A percentile compares a stretch with the other conserved stretches of the same genome.
Conservation (phyloP, 2,329 filamentous ascomycete species). For the Magnaporthales sp. region DNA sequence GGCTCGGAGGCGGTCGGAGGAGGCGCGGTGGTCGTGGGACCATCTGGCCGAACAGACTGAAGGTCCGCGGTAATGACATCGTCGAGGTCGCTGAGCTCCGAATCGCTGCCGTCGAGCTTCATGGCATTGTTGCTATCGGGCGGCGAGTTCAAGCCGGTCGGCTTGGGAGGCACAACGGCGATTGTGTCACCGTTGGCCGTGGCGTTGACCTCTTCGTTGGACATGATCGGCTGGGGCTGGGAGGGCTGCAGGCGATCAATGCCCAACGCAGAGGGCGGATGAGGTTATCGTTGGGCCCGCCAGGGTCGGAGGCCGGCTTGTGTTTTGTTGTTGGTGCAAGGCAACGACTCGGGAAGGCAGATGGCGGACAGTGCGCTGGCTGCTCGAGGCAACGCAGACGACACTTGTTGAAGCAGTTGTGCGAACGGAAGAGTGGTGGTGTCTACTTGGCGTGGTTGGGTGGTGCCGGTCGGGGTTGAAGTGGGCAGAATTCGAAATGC, state of each 20-base stretch:
- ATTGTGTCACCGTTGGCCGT: constrained; percentile 25
- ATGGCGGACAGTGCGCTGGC: not conserved
- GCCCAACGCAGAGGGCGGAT: constrained; percentile 5
- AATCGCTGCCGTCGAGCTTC: constrained; percentile 53
- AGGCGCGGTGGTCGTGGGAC: constrained; percentile 7
- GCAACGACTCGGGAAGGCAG: not conserved
- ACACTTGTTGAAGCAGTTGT: not conserved
- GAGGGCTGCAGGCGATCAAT: constrained; percentile 16
- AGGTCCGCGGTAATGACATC: constrained; percentile 36
- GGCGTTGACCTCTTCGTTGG: constrained; percentile 45
- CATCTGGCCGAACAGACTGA: constrained; percentile 5
- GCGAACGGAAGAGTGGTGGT: not conserved
- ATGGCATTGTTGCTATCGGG: constrained; percentile 54
- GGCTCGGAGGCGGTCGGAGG: constrained; percentile 9
- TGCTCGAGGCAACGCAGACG: constrained; percentile 5
- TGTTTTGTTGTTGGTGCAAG: not conserved
- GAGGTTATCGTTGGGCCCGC: constrained; percentile 1
- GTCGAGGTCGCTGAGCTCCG: constrained; percentile 58
- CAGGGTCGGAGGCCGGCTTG: constrained; percentile 2
- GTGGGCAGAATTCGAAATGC: not conserved
- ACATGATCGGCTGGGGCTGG: constrained; percentile 33
- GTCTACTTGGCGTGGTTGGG: not conserved
- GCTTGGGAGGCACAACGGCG: constrained; percentile 21
- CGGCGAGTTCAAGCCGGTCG: constrained; percentile 49
- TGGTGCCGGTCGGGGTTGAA: not conserved